phyloP scores from a whole-genome alignment of 441 rosid species.

The Aquilaria agallochum region DNA sequence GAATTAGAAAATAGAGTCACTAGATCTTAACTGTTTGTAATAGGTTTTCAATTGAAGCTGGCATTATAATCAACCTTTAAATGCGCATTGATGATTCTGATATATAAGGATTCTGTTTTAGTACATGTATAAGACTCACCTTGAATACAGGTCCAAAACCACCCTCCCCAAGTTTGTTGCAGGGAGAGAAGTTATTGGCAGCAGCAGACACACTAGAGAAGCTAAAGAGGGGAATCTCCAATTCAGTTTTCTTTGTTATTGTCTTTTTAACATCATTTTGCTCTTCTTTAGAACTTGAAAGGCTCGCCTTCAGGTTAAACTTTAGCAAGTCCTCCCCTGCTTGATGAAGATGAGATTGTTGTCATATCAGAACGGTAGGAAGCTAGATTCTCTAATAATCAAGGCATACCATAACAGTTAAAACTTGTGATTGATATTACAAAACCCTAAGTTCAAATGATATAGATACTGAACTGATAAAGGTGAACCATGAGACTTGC shows the following conservation, averaged over 20 bases:
- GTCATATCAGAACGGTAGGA: too few relatives aligned
- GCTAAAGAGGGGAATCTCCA: slow-evolving; percentile 28
- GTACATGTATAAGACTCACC: slow-evolving; percentile 12
- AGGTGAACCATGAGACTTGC: background rate
- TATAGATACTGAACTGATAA: too few relatives aligned
- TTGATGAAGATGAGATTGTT: background rate
- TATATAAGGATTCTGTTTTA: too few relatives aligned
- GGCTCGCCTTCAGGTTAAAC: background rate
- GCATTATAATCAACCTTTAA: background rate
- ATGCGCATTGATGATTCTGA: background rate
- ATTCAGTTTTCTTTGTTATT: slow-evolving; percentile 10
- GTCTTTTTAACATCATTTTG: background rate
- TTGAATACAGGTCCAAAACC: slow-evolving; percentile 37
- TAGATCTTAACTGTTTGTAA: too few relatives aligned
- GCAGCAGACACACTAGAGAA: slow-evolving; percentile 14
- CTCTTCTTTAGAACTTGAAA: too few relatives aligned
- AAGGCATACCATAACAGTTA: too few relatives aligned
- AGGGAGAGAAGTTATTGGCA: slow-evolving; percentile 22
- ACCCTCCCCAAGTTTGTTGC: slow-evolving; percentile 25
- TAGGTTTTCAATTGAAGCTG: background rate
- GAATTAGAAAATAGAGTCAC: too few relatives aligned
- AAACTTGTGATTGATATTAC: too few relatives aligned
- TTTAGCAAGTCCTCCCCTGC: slow-evolving; percentile 1
- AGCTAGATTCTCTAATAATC: too few relatives aligned
- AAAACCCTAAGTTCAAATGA: slow-evolving; percentile 3